phyloP scores from a whole-genome alignment of 257 asterid species.

The Handroanthus guayacan region DNA sequence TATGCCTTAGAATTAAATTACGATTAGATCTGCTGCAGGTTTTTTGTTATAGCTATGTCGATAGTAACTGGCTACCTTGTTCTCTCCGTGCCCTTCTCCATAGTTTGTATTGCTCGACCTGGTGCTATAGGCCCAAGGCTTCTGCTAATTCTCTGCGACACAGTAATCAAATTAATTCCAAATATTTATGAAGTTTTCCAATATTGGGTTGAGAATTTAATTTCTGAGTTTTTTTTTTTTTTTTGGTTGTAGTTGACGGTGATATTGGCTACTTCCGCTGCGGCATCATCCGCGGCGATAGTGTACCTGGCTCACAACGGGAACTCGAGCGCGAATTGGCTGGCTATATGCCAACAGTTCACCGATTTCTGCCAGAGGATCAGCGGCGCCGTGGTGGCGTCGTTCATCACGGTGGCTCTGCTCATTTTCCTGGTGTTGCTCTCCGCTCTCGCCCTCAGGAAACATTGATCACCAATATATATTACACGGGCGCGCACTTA shows the following conservation, averaged over 20 bases:
- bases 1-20: neutral
- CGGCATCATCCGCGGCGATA: slow-evolving; percentile 67
- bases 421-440: slow-evolving; percentile 43
- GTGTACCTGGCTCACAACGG: slow-evolving; percentile 78
- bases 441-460: slow-evolving; percentile 57
- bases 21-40: slow-evolving; percentile 41
- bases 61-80: slow-evolving; percentile 66
- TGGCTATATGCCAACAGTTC: slow-evolving; percentile 71
- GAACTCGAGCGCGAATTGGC: slow-evolving; percentile 65
- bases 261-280: slow-evolving; percentile 63
- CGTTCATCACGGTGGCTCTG: slow-evolving; percentile 51
- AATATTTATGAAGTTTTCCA: neutral
- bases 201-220: neutral
- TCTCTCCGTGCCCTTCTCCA: slow-evolving; percentile 74
- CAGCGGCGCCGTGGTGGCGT: slow-evolving; percentile 67
- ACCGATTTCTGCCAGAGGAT: slow-evolving; percentile 58
- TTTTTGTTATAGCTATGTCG: slow-evolving; percentile 69
- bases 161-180: slow-evolving; percentile 40
- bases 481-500: too few relatives aligned
- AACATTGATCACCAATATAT: slow-evolving; percentile 9
- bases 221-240: neutral
- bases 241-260: slow-evolving; percentile 46
- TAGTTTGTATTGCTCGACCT: slow-evolving; percentile 52
- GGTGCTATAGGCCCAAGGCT: slow-evolving; percentile 42
- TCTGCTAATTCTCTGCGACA: slow-evolving; percentile 55